Percentiles rank a stretch among this genome's conserved stretches.
These are phyloP conservation scores for Coccomyxa sp. DNA, from an alignment of 139 green algal genomes.

Conservation along the genomic window DNA sequence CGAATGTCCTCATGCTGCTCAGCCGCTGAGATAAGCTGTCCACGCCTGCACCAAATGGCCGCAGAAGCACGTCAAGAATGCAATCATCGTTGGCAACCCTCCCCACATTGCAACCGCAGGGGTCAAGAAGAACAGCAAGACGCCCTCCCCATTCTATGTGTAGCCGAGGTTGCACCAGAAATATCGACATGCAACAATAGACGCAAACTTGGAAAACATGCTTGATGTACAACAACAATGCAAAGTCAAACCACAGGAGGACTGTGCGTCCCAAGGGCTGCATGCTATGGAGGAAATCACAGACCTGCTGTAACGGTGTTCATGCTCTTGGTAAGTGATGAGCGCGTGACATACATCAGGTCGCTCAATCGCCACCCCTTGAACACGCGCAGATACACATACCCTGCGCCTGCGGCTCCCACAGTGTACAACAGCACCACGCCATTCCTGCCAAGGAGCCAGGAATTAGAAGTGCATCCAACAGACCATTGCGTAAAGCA, in stretches of 20 bases:
- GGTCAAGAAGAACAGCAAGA: no score
- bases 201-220: no score
- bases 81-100: no score
- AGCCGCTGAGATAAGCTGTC: slow-evolving; percentile 26
- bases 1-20: slow-evolving; percentile 18
- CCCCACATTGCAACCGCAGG: no score
- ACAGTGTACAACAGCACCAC: neutral
- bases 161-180: no score
- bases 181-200: no score
- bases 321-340: slow-evolving; percentile 17
- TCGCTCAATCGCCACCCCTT: slow-evolving; percentile 27
- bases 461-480: neutral
- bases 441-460: neutral
- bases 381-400: slow-evolving; percentile 17
- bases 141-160: no score
- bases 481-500: no score
- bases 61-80: no score
- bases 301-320: slow-evolving; percentile 4
- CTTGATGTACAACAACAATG: no score
- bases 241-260: no score
- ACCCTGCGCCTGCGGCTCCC: neutral
- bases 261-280: no score
- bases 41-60: slow-evolving; percentile 13
- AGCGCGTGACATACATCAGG: slow-evolving; percentile 30
- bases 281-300: neutral